Conservation (phyloP, 805 yeast species). For the Brettanomyces sp. region DNA sequence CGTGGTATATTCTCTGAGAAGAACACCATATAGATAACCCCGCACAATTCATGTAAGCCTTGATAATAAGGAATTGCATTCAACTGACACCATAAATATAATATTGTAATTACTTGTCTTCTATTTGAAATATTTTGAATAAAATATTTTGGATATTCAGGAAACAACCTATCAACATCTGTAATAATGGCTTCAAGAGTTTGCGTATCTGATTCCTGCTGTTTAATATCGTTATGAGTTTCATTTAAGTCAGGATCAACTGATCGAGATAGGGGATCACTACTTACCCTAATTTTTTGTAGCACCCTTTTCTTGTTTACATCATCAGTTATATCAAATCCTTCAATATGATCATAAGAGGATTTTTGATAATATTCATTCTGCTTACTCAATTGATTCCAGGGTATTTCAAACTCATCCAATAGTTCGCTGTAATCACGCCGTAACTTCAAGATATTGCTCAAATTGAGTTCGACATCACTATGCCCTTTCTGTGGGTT, state of each 20-base stretch:
- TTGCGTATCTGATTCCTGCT: slow-evolving; percentile 26
- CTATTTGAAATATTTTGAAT: slow-evolving; percentile 19
- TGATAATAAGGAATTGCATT: slow-evolving; percentile 33
- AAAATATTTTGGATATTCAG: slow-evolving; percentile 27
- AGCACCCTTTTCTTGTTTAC: slow-evolving; percentile 6
- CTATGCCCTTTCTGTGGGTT: slow-evolving; percentile 1
- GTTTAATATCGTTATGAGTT: background rate
- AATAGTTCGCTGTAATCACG: slow-evolving; percentile 12
- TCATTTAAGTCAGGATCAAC: background rate
- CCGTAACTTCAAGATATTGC: slow-evolving; percentile 11
- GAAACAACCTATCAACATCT: slow-evolving; percentile 45
- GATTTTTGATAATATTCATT: slow-evolving; percentile 13
- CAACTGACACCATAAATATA: slow-evolving; percentile 42
- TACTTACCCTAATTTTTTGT: background rate
- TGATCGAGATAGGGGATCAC: slow-evolving; percentile 6
- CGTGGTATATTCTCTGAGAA: slow-evolving; percentile 27
- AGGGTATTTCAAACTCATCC: slow-evolving; percentile 23
- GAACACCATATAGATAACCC: slow-evolving; percentile 35
- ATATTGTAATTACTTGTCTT: slow-evolving; percentile 28
- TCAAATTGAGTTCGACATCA: slow-evolving; percentile 9
- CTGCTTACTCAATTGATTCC: slow-evolving; percentile 22
- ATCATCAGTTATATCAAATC: slow-evolving; percentile 19
- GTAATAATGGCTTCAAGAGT: slow-evolving; percentile 34
- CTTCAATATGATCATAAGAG: slow-evolving; percentile 5
- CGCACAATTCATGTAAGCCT: slow-evolving; percentile 47